These are phyloP conservation scores for Dinochytrium kinnereticum DNA, from an alignment of 371 early-diverging fungal species.

Conservation along the genomic window DNA sequence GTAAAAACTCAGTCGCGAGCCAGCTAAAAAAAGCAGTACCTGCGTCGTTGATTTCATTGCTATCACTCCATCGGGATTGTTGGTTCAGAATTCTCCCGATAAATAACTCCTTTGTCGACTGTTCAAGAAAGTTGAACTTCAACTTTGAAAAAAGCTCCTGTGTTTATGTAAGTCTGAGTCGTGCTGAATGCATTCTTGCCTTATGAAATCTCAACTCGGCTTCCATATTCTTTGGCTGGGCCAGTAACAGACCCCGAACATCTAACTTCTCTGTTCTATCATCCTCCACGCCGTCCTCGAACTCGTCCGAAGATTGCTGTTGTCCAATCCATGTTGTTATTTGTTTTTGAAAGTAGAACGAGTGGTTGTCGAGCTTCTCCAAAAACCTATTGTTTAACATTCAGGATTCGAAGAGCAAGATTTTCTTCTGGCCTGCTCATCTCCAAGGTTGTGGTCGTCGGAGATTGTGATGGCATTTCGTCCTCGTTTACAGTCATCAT, in stretches of 20 bases:
- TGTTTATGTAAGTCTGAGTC: neutral
- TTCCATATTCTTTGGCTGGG: constrained; percentile 45
- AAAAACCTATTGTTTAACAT: neutral
- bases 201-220: constrained; percentile 45
- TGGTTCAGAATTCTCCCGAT: constrained; percentile 50
- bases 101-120: constrained; percentile 62
- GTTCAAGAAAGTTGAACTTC: constrained; percentile 62
- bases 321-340: constrained; percentile 26
- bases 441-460: too few relatives aligned
- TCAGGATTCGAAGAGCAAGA: too few relatives aligned
- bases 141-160: constrained; percentile 60
- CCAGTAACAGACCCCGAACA: constrained; percentile 38
- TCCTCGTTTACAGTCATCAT: too few relatives aligned
- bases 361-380: constrained; percentile 3
- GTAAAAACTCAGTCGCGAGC: neutral
- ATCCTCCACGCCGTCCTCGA: constrained; percentile 27
- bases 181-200: constrained; percentile 16
- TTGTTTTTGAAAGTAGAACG: constrained; percentile 31
- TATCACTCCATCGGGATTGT: constrained; percentile 28
- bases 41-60: constrained; percentile 16
- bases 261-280: constrained; percentile 44
- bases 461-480: too few relatives aligned
- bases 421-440: too few relatives aligned
- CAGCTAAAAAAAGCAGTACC: neutral
- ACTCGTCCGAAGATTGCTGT: constrained; percentile 9